Conservation (phyloP, 2,329 filamentous ascomycete species). For the Trichoderma guizhouense region DNA sequence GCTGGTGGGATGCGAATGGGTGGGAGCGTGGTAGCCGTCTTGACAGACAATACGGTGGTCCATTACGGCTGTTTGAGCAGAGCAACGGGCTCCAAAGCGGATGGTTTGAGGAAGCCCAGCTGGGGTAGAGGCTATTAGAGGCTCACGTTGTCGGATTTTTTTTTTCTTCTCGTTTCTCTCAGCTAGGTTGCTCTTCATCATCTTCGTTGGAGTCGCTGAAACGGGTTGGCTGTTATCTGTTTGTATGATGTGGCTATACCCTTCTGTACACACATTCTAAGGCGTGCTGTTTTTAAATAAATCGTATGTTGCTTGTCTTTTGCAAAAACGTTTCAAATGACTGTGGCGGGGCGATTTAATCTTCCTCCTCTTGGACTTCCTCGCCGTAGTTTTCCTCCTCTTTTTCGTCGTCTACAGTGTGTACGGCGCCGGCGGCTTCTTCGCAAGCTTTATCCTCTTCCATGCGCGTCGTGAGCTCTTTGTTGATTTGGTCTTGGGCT, state of each 20-base stretch:
- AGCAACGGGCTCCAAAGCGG: slow-evolving; percentile 38
- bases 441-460: slow-evolving; percentile 62
- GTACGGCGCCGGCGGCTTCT: slow-evolving; percentile 24
- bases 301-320: neutral
- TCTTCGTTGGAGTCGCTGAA: slow-evolving; percentile 16
- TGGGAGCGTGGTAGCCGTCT: slow-evolving; percentile 83
- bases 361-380: slow-evolving; percentile 68
- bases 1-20: slow-evolving; percentile 82
- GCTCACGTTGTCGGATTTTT: neutral
- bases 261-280: slow-evolving; percentile 12
- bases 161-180: neutral
- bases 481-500: slow-evolving; percentile 67
- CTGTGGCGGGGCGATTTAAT: slow-evolving; percentile 16
- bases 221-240: slow-evolving; percentile 24
- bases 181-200: neutral
- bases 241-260: slow-evolving; percentile 29
- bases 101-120: slow-evolving; percentile 32
- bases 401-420: slow-evolving; percentile 48
- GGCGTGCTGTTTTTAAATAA: neutral
- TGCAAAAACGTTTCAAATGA: neutral
- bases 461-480: slow-evolving; percentile 70
- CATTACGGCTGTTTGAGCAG: slow-evolving; percentile 73
- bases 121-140: slow-evolving; percentile 38
- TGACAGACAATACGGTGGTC: slow-evolving; percentile 78
- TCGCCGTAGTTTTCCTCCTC: slow-evolving; percentile 83